A percentile compares a stretch with the other conserved stretches of the same genome.
Conservation (phyloP, 441 rosid genomes). For the Kokia cookei region DNA sequence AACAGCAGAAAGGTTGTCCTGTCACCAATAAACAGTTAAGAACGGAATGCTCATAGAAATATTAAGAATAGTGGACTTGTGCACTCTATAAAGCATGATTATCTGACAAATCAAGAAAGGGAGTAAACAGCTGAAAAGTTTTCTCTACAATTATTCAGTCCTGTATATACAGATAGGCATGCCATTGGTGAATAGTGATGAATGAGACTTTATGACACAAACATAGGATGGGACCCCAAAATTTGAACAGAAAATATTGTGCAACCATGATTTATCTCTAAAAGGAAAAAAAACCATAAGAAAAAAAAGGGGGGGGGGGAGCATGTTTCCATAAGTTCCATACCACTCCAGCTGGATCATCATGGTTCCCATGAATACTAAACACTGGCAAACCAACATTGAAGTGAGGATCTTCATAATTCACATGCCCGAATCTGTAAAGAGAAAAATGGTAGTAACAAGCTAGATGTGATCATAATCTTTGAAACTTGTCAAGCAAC, state of each 20-base stretch:
- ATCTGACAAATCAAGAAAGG: background rate
- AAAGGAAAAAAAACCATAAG: slow-evolving; percentile 9
- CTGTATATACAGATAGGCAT: background rate
- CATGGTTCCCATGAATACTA: slow-evolving; percentile 98
- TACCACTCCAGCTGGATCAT: slow-evolving; percentile 99
- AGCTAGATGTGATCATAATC: background rate
- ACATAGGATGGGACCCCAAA: background rate
- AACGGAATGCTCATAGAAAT: background rate
- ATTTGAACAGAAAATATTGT: background rate
- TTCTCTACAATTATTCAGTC: background rate
- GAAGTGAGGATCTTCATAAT: slow-evolving; percentile 97
- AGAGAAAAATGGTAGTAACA: slow-evolving; percentile 2
- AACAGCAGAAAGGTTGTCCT: slow-evolving; percentile 97
- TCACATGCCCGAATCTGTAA: slow-evolving; percentile 94
- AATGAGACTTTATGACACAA: background rate
- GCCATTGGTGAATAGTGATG: background rate
- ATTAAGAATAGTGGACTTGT: background rate
- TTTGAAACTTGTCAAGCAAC: background rate
- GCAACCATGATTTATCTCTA: background rate
- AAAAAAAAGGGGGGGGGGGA: background rate
- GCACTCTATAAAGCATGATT: background rate
- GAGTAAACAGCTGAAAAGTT: background rate
- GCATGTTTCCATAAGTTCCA: slow-evolving; percentile 14
- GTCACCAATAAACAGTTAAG: slow-evolving; percentile 28
- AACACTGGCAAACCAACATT: slow-evolving; percentile 96